Evolutionary conservation across 2,329 filamentous ascomycete genomes (phyloP).

Genomic region (Alternaria sp.): DNA sequence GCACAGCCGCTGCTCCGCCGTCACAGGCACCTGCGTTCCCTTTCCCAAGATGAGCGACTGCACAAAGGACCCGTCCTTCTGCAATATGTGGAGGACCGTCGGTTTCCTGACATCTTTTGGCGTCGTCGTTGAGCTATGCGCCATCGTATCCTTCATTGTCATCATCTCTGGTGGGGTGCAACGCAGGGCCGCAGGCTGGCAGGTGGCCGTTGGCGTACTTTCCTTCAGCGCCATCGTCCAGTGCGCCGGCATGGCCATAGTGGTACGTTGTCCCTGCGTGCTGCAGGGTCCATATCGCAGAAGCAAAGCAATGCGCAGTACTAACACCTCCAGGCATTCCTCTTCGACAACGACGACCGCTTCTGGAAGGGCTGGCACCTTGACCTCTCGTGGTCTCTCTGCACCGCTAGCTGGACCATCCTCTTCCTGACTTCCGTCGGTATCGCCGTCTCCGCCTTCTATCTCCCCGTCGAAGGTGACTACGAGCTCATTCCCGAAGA

Average conservation of each 20-base stretch:
- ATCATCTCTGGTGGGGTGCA: constrained; percentile 81
- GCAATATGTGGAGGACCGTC: constrained; percentile 88
- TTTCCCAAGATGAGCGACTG: constrained; percentile 78
- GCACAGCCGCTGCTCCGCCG: constrained; percentile 79
- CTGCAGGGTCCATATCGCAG: constrained; percentile 1
- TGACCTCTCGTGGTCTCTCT: constrained; percentile 79
- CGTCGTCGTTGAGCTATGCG: constrained; percentile 81
- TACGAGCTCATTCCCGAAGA: constrained; percentile 76
- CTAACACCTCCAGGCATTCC: constrained; percentile 69
- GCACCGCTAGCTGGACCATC: constrained; percentile 67
- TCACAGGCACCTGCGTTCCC: constrained; percentile 68
- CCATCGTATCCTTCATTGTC: constrained; percentile 80
- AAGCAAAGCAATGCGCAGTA: constrained; percentile 2
- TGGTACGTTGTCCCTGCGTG: constrained; percentile 67
- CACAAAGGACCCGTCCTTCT: constrained; percentile 76
- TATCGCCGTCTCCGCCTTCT: constrained; percentile 71
- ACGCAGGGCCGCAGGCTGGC: constrained; percentile 84
- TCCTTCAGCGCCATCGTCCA: constrained; percentile 73
- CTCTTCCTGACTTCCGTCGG: constrained; percentile 63
- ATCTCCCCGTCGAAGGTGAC: constrained; percentile 81
- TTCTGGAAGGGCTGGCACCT: constrained; percentile 86
- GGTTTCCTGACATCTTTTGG: constrained; percentile 89
- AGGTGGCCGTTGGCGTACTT: constrained; percentile 73
- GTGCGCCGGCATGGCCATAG: constrained; percentile 79
- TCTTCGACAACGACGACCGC: constrained; percentile 83